Evolutionary conservation across 805 yeast genomes (phyloP).

Genomic region (Metschnikowia cubensis): DNA sequence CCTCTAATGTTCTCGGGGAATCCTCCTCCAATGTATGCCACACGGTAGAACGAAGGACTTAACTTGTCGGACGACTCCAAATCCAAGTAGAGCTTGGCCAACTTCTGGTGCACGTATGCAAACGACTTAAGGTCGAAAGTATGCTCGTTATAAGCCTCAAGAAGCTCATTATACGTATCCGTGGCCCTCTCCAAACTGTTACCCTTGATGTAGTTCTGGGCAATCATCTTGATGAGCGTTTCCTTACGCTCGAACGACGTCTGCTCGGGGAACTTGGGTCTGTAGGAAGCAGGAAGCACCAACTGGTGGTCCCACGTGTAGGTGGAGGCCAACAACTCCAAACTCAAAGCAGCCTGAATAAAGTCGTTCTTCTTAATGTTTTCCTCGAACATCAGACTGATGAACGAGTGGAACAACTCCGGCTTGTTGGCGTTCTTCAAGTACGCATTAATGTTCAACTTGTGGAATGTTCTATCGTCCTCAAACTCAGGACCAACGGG

Average conservation of each 20-base stretch:
- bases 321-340: constrained; percentile 73
- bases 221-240: constrained; percentile 62
- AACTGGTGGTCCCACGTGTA: constrained; percentile 68
- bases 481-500: constrained; percentile 83
- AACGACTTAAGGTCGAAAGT: constrained; percentile 75
- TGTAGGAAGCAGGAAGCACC: constrained; percentile 49
- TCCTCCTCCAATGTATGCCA: constrained; percentile 77
- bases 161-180: constrained; percentile 70
- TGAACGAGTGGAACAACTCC: constrained; percentile 73
- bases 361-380: constrained; percentile 56
- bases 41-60: constrained; percentile 74
- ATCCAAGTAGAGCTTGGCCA: constrained; percentile 63
- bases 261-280: constrained; percentile 77
- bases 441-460: constrained; percentile 69
- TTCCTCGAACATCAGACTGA: constrained; percentile 67
- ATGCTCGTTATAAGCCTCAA: constrained; percentile 66
- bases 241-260: constrained; percentile 79
- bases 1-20: constrained; percentile 77
- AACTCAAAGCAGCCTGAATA: constrained; percentile 79
- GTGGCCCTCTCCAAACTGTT: constrained; percentile 76
- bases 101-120: constrained; percentile 62
- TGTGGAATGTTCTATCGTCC: constrained; percentile 80
- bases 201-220: constrained; percentile 65
- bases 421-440: constrained; percentile 75
- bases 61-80: constrained; percentile 67